These are phyloP conservation scores for Lachancea dasiensis DNA, from an alignment of 805 yeast genomes.

Conservation along the genomic window DNA sequence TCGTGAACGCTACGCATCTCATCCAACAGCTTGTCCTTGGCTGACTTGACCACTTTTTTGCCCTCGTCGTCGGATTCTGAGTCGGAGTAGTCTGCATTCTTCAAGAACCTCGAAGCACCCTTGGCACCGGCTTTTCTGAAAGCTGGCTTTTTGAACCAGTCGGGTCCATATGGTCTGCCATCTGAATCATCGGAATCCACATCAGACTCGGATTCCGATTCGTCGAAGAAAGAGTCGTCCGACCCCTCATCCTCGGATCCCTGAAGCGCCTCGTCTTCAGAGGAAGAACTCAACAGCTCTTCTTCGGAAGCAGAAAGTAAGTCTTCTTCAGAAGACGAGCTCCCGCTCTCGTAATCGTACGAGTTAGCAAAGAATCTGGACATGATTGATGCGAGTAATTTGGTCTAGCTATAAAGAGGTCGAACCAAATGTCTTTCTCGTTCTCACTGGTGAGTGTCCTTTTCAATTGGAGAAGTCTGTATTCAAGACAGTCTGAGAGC, in stretches of 20 bases:
- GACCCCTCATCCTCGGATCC: conserved; percentile 32
- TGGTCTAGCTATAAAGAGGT: neutral
- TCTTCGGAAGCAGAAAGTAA: conserved; percentile 39
- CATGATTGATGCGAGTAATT: conserved; percentile 40
- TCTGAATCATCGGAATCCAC: conserved; percentile 40
- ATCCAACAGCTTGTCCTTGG: conserved; percentile 86
- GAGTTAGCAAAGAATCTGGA: conserved; percentile 82
- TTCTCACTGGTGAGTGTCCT: neutral
- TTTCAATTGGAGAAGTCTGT: conserved; percentile 1
- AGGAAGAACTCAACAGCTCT: conserved; percentile 29
- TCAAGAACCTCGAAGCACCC: conserved; percentile 32
- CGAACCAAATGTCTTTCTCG: neutral
- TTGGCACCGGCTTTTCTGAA: conserved; percentile 31
- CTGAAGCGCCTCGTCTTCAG: conserved; percentile 7
- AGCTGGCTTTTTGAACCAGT: conserved; percentile 39
- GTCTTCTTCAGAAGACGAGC: conserved; percentile 41
- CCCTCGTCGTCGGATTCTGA: conserved; percentile 56
- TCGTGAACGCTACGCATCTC: conserved; percentile 68
- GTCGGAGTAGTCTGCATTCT: conserved; percentile 33
- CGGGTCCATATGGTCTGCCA: conserved; percentile 39
- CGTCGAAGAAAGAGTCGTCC: conserved; percentile 34
- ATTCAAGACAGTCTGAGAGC: neutral
- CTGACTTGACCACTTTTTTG: conserved; percentile 83
- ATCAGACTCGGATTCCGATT: conserved; percentile 36
- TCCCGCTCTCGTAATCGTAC: conserved; percentile 39